Evolutionary conservation across 2,329 filamentous ascomycete genomes (phyloP).

Genomic region (Cladophialophora psammophila): DNA sequence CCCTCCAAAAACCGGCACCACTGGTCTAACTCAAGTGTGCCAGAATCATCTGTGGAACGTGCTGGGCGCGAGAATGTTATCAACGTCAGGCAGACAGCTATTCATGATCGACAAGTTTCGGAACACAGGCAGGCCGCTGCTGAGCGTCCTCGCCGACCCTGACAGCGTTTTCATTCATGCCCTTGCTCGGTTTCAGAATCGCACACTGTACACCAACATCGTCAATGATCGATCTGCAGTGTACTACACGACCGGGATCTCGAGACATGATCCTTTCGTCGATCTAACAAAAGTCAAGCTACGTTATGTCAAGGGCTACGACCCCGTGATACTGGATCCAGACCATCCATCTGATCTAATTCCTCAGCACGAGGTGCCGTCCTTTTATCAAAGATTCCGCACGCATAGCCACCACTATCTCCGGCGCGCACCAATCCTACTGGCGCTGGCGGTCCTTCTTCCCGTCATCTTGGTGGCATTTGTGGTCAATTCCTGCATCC

Average conservation of each 20-base stretch:
- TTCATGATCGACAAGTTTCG: slow-evolving; percentile 88
- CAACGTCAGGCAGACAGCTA: slow-evolving; percentile 82
- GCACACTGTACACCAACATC: slow-evolving; percentile 83
- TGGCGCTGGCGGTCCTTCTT: slow-evolving; percentile 73
- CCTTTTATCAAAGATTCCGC: slow-evolving; percentile 48
- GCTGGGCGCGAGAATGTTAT: slow-evolving; percentile 81
- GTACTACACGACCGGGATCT: slow-evolving; percentile 82
- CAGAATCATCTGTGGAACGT: slow-evolving; percentile 77
- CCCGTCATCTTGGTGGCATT: slow-evolving; percentile 76
- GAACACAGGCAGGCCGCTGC: slow-evolving; percentile 78
- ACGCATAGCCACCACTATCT: slow-evolving; percentile 50
- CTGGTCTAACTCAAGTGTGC: neutral
- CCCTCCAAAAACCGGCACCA: neutral
- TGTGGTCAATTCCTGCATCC: slow-evolving; percentile 76
- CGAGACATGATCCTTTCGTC: slow-evolving; percentile 77
- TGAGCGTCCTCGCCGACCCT: slow-evolving; percentile 81
- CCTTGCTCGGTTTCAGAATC: slow-evolving; percentile 76
- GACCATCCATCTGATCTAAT: slow-evolving; percentile 65
- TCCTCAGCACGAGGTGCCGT: slow-evolving; percentile 44
- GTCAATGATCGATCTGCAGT: slow-evolving; percentile 83
- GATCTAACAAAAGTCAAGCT: slow-evolving; percentile 72
- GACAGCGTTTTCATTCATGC: slow-evolving; percentile 85
- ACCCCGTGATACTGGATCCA: slow-evolving; percentile 76
- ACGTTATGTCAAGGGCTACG: slow-evolving; percentile 77
- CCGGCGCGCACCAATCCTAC: slow-evolving; percentile 67